phyloP scores from a whole-genome alignment of 2,329 filamentous ascomycete genomes.

The Cladophialophora bantiana region DNA sequence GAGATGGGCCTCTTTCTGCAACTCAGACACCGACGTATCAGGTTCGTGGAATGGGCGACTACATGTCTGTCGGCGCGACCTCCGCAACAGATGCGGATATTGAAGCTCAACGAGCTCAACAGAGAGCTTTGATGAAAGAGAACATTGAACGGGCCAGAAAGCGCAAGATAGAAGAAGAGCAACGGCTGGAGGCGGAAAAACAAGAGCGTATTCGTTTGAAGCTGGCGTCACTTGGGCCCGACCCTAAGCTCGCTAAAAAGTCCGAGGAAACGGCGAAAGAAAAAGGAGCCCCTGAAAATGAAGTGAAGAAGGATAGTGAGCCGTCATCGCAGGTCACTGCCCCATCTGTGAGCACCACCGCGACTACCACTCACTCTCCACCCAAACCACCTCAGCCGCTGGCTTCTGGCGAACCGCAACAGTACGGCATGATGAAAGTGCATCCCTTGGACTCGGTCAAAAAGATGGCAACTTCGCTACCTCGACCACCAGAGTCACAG shows the following conservation, averaged over 20 bases:
- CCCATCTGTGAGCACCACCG: slow-evolving; percentile 44
- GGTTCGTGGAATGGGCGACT: slow-evolving; percentile 42
- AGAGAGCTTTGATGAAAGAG: slow-evolving; percentile 67
- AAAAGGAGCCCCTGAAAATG: slow-evolving; percentile 17
- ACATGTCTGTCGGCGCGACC: slow-evolving; percentile 40
- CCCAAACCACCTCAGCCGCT: slow-evolving; percentile 66
- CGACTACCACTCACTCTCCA: slow-evolving; percentile 52
- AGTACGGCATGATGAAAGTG: slow-evolving; percentile 69
- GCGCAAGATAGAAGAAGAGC: slow-evolving; percentile 61
- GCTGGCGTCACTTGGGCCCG: slow-evolving; percentile 56
- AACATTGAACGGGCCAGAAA: slow-evolving; percentile 64
- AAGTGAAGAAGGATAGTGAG: slow-evolving; percentile 34
- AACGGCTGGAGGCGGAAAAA: slow-evolving; percentile 63
- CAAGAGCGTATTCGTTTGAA: slow-evolving; percentile 65
- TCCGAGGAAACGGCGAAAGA: slow-evolving; percentile 15
- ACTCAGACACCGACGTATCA: slow-evolving; percentile 43
- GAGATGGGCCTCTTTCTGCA: slow-evolving; percentile 31
- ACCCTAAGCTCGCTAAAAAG: slow-evolving; percentile 30
- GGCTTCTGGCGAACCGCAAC: slow-evolving; percentile 63
- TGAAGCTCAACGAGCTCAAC: slow-evolving; percentile 47
- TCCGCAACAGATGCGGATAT: slow-evolving; percentile 34
- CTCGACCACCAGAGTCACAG: slow-evolving; percentile 46
- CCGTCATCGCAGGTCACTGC: slow-evolving; percentile 30
- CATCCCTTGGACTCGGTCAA: slow-evolving; percentile 63
- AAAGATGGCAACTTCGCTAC: slow-evolving; percentile 46